phyloP scores from a whole-genome alignment of 1,284 basidiomycete genomes.

The Takashimella koratensis region DNA sequence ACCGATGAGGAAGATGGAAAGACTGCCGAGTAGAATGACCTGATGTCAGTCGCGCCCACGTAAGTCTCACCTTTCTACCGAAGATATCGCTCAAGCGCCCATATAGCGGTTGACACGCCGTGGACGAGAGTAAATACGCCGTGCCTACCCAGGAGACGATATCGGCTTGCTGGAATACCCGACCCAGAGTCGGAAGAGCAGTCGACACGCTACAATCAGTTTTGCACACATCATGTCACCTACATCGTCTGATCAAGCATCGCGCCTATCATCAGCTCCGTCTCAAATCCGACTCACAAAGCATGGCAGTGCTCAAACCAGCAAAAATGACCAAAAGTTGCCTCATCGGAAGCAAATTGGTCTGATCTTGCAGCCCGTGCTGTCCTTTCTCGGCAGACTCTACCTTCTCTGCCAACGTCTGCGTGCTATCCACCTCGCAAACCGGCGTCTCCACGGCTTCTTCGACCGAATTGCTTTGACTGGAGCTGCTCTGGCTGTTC shows the following conservation, averaged over 20 bases:
- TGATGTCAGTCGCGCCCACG: slow-evolving; percentile 53
- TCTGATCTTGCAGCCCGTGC: slow-evolving; percentile 62
- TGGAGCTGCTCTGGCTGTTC: too few species aligned
- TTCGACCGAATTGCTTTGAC: too few species aligned
- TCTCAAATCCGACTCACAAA: slow-evolving; percentile 47
- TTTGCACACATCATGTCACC: slow-evolving; percentile 52
- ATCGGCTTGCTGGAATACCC: slow-evolving; percentile 61
- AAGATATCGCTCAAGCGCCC: slow-evolving; percentile 54
- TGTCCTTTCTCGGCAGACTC: slow-evolving; percentile 22
- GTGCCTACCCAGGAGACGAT: slow-evolving; percentile 61
- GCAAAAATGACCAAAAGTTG: slow-evolving; percentile 61
- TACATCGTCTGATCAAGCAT: slow-evolving; percentile 53
- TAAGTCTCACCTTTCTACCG: neutral
- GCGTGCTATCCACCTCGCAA: neutral
- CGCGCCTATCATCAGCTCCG: slow-evolving; percentile 15
- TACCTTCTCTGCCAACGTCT: neutral
- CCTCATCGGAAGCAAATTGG: slow-evolving; percentile 64
- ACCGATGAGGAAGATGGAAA: slow-evolving; percentile 59
- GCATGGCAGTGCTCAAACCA: slow-evolving; percentile 52
- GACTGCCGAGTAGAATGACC: slow-evolving; percentile 49
- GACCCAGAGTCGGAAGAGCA: slow-evolving; percentile 62
- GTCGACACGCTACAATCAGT: slow-evolving; percentile 57
- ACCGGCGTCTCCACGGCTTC: too few species aligned
- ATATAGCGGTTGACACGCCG: slow-evolving; percentile 55
- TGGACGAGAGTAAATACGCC: slow-evolving; percentile 27